Evolutionary conservation across 148 eudicot genomes (phyloP), one percentile per base, ranked within the genome.

Genomic region (Cornus controversa): DNA sequence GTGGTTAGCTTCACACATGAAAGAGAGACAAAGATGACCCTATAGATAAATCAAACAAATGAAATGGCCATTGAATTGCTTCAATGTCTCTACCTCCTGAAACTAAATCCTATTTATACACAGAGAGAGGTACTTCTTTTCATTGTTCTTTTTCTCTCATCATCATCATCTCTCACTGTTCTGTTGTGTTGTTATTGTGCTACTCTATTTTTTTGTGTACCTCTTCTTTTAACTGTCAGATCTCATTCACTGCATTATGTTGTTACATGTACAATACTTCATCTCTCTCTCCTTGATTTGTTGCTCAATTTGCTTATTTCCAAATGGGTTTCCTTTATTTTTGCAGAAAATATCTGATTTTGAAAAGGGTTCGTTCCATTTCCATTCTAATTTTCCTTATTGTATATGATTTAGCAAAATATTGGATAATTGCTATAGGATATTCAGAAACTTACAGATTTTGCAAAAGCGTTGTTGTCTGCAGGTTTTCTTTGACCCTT

Each of bases 101-200:
- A n/a, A n/a, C n/a, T n/a, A n/a, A n/a, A n/a, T n/a, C n/a, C n/a
- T 36, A 31, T 37, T 24, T 75, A 26, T 37, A 31, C 36, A 42
- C 15, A 26, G 27, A 20, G 42, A 66, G 34, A 75, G 78, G 78
- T 75, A 75, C n/a, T n/a, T n/a, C 78, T 65, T 9, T 22, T 18
- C 25, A 18, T 16, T 50, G 18, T 16, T 50, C 7, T n/a, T 60
- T 0, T 54, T 2, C 20, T 54, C 62, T 50, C 75, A 31, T 72
- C 34, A 31, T 31, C 34, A 31, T 31, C 45, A 36, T 42, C 31
- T 75, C 15, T 10, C 66, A 20, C 45, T 31, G 7, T 57, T 57
- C 18, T 73, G 37, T 58, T n/a, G n/a, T n/a, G n/a, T n/a, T n/a
- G n/a, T n/a, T n/a, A n/a, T n/a, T n/a, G n/a, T n/a, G n/a, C n/a